These are phyloP conservation scores for Botrytis medusae DNA, from an alignment of 2,329 filamentous ascomycete genomes.

Conservation along the genomic window DNA sequence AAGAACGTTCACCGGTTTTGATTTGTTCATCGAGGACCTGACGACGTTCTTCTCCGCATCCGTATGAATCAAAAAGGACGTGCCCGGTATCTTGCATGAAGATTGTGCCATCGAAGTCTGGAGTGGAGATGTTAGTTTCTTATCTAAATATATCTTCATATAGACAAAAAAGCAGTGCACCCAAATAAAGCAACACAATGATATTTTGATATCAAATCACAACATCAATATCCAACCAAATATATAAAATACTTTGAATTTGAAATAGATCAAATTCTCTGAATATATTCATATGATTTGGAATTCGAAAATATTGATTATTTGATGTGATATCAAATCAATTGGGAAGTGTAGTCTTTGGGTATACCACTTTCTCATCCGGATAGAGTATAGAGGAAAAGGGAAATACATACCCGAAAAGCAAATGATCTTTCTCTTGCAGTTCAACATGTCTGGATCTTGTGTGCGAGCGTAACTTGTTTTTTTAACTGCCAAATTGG, in stretches of 20 bases:
- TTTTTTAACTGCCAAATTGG: constrained; percentile 32
- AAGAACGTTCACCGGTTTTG: constrained; percentile 62
- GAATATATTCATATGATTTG: neutral
- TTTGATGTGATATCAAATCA: neutral
- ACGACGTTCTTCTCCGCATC: constrained; percentile 58
- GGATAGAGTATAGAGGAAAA: neutral
- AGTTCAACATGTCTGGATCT: constrained; percentile 39
- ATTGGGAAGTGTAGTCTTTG: neutral
- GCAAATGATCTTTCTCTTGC: constrained; percentile 57
- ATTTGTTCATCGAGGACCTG: constrained; percentile 62
- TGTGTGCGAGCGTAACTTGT: constrained; percentile 34
- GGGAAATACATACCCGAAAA: constrained; percentile 50
- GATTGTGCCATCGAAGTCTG: constrained; percentile 71
- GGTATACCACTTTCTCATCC: neutral
- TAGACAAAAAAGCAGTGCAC: neutral
- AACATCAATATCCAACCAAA: neutral
- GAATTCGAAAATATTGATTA: neutral
- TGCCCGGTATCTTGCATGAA: constrained; percentile 72
- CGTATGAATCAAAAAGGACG: constrained; percentile 65
- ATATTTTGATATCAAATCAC: neutral
- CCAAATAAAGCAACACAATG: neutral
- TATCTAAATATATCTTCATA: neutral
- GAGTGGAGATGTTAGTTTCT: constrained; percentile 22
- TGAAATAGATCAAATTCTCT: neutral
- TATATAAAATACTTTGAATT: neutral